Evolutionary conservation across 78 protist genomes (phyloP).

Genomic region (Tieghemostelium lacteum): DNA sequence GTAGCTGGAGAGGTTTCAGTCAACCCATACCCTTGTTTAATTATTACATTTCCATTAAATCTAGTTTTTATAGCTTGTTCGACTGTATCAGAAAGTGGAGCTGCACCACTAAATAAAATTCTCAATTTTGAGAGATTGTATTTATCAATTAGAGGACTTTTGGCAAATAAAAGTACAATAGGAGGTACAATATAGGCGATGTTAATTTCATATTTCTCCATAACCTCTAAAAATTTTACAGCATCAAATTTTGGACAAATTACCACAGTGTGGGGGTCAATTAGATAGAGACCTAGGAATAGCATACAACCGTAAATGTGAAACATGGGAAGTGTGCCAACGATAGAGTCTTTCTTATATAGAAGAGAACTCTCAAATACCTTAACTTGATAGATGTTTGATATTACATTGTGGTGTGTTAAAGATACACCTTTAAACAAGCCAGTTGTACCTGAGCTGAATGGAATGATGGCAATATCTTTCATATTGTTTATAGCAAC

Average conservation of each 20-base stretch:
- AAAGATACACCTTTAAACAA: slow-evolving; percentile 92
- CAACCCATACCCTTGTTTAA: slow-evolving; percentile 93
- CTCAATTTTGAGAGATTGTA: slow-evolving; percentile 73
- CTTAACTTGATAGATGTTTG: slow-evolving; percentile 84
- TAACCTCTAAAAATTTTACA: slow-evolving; percentile 40
- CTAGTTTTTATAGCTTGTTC: slow-evolving; percentile 7
- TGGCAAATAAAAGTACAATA: slow-evolving; percentile 86
- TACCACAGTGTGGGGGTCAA: slow-evolving; percentile 9
- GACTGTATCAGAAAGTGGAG: slow-evolving; percentile 82
- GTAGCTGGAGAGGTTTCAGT: slow-evolving; percentile 88
- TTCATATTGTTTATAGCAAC: slow-evolving; percentile 9
- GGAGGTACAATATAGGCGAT: slow-evolving; percentile 89
- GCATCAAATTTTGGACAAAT: slow-evolving; percentile 84
- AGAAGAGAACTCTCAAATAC: slow-evolving; percentile 7
- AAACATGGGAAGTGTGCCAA: slow-evolving; percentile 88
- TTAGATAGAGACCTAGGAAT: slow-evolving; percentile 12
- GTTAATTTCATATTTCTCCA: slow-evolving; percentile 44
- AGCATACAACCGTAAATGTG: slow-evolving; percentile 84
- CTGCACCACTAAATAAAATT: slow-evolving; percentile 87
- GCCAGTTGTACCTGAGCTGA: slow-evolving; percentile 84
- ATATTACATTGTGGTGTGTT: slow-evolving; percentile 87
- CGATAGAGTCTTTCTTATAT: slow-evolving; percentile 14
- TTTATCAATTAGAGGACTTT: slow-evolving; percentile 87
- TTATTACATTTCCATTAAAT: neutral
- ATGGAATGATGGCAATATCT: slow-evolving; percentile 71